These are phyloP conservation scores for Diaporthe eres DNA, from an alignment of 2,329 filamentous ascomycete genomes.

Conservation along the genomic window DNA sequence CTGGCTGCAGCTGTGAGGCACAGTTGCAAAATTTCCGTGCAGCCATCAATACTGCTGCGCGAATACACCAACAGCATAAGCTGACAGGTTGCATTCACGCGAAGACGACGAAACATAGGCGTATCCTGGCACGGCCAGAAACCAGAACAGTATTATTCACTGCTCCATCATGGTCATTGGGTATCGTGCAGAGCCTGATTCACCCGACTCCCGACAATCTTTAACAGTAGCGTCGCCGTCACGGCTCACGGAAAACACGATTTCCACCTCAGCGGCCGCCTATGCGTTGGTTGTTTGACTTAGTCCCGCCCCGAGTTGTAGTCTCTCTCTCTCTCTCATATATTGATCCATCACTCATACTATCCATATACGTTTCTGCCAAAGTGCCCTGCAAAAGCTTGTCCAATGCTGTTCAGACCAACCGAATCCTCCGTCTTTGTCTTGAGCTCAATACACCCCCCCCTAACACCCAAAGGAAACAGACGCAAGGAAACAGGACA, in stretches of 20 bases:
- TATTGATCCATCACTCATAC: constrained; percentile 6
- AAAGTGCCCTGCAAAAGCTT: neutral
- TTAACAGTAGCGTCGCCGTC: neutral
- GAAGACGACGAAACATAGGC: neutral
- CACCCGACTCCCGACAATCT: neutral
- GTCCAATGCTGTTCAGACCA: no score
- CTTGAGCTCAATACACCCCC: neutral
- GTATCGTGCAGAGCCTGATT: neutral
- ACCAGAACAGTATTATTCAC: neutral
- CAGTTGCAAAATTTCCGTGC: neutral
- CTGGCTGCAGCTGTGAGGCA: neutral
- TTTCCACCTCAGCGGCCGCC: neutral
- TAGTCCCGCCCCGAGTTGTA: neutral
- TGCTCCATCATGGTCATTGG: neutral
- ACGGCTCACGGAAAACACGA: neutral
- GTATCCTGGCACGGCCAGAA: neutral
- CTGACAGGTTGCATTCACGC: neutral
- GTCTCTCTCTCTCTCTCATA: neutral
- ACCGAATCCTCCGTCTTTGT: neutral
- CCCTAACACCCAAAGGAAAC: neutral
- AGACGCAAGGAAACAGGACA: neutral
- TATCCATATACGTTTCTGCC: neutral
- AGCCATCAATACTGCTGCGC: neutral
- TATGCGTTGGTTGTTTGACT: neutral
- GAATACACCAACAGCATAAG: neutral